phyloP scores from a whole-genome alignment of 1,139 yeast genomes.

The Kodamaea plutei region DNA sequence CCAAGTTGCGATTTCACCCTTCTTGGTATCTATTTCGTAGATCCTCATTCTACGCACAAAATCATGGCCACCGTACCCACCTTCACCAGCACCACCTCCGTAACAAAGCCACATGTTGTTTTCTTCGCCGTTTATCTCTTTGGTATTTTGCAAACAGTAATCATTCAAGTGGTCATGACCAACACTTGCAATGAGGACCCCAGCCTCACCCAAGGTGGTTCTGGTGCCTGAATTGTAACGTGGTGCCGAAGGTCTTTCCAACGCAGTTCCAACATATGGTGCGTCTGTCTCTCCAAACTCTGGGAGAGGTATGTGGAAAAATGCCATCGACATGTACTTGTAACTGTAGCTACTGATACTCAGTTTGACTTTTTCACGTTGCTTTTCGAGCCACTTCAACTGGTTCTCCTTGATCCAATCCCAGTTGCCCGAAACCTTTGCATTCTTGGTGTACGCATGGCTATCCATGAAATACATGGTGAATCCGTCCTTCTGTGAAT shows the following conservation, averaged over 20 bases:
- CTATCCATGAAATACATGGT: constrained; percentile 77
- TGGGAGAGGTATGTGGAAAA: constrained; percentile 89
- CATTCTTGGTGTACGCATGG: constrained; percentile 64
- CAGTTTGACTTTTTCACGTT: constrained; percentile 29
- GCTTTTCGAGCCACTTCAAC: constrained; percentile 52
- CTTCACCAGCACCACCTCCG: constrained; percentile 92
- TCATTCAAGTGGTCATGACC: constrained; percentile 97
- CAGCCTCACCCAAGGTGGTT: constrained; percentile 51
- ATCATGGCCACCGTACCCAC: constrained; percentile 91
- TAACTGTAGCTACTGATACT: constrained; percentile 31
- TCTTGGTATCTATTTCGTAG: constrained; percentile 58
- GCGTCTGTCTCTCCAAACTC: constrained; percentile 55
- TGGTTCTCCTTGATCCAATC: constrained; percentile 83
- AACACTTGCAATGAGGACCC: constrained; percentile 69
- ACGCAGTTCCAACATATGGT: constrained; percentile 53
- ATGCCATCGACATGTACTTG: constrained; percentile 71
- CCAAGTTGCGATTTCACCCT: constrained; percentile 63
- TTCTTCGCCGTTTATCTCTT: constrained; percentile 18
- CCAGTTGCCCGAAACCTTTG: constrained; percentile 70
- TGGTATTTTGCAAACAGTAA: constrained; percentile 60
- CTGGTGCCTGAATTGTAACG: constrained; percentile 63
- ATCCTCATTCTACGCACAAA: constrained; percentile 70
- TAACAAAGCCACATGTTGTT: constrained; percentile 78
- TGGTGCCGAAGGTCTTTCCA: constrained; percentile 81
- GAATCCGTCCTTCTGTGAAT: constrained; percentile 42